A percentile compares a stretch with the other conserved stretches of the same genome.
These are phyloP conservation scores for Kodamaea kakaduensis DNA, from an alignment of 805 yeast species.

Conservation along the genomic window DNA sequence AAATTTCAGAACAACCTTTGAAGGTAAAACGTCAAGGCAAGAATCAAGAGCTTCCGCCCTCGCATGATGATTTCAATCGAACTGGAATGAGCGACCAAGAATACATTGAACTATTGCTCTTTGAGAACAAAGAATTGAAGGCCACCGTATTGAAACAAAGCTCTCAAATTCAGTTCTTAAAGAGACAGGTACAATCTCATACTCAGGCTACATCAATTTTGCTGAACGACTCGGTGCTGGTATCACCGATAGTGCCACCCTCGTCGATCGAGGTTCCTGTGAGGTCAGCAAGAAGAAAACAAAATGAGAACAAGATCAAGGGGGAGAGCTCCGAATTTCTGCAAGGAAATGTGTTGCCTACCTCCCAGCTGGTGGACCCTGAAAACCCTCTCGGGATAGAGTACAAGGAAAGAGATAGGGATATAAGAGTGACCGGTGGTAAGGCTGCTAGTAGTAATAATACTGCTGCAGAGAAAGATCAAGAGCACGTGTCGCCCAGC, in stretches of 20 bases:
- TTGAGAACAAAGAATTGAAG: conserved; percentile 34
- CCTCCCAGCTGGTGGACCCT: too few relatives aligned
- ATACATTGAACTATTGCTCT: conserved; percentile 32
- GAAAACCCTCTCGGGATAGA: too few relatives aligned
- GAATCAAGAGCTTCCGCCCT: conserved; percentile 21
- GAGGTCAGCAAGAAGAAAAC: conserved; percentile 20
- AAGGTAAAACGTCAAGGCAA: neutral
- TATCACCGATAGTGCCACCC: conserved; percentile 6
- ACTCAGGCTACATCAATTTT: neutral
- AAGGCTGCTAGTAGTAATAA: too few relatives aligned
- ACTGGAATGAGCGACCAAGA: conserved; percentile 24
- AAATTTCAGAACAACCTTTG: conserved; percentile 1
- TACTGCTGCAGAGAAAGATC: too few relatives aligned
- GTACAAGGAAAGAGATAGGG: too few relatives aligned
- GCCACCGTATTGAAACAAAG: conserved; percentile 12
- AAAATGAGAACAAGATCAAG: conserved; percentile 3
- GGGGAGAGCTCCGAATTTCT: too few relatives aligned
- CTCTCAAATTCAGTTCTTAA: conserved; percentile 6
- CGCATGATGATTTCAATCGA: conserved; percentile 35
- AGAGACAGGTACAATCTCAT: neutral
- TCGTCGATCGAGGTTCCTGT: conserved; percentile 18
- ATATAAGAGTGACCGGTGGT: too few relatives aligned
- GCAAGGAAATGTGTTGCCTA: too few relatives aligned
- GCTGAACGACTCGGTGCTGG: conserved; percentile 1
- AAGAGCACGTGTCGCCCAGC: too few relatives aligned